phyloP scores from a whole-genome alignment of 2,329 filamentous ascomycete species.

The Cordyceps fumosorosea region DNA sequence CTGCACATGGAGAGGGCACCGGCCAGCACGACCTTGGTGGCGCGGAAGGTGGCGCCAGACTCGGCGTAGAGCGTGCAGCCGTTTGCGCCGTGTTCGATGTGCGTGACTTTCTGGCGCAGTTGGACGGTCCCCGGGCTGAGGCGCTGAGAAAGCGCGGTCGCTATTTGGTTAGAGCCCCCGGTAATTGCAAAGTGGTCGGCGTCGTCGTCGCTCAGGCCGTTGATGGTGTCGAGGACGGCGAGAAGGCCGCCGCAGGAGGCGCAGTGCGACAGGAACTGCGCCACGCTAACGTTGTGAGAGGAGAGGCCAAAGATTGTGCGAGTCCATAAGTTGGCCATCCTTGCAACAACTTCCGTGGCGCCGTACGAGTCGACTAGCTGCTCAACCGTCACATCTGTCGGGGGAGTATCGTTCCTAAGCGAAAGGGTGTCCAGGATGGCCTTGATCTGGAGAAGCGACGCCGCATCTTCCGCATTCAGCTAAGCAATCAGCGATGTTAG shows the following conservation, averaged over 20 bases:
- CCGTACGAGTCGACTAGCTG: slow-evolving; percentile 19
- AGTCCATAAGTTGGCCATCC: slow-evolving; percentile 20
- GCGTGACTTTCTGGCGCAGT: slow-evolving; percentile 15
- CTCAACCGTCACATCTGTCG: slow-evolving; percentile 15
- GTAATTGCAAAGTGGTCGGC: slow-evolving; percentile 1
- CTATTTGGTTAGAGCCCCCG: not conserved
- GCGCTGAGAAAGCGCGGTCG: slow-evolving; percentile 13
- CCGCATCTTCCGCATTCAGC: not conserved
- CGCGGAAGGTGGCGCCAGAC: slow-evolving; percentile 16
- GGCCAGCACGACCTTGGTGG: slow-evolving; percentile 17
- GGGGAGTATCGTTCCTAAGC: not conserved
- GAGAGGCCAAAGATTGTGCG: slow-evolving; percentile 20
- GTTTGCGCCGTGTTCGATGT: slow-evolving; percentile 17
- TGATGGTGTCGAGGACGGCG: slow-evolving; percentile 12
- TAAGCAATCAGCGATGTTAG: not conserved
- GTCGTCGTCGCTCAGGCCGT: slow-evolving; percentile 8
- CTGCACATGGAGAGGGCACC: slow-evolving; percentile 13
- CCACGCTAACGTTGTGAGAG: slow-evolving; percentile 16
- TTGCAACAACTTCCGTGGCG: slow-evolving; percentile 14
- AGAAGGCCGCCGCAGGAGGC: slow-evolving; percentile 19
- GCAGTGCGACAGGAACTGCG: slow-evolving; percentile 20
- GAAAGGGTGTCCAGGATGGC: slow-evolving; percentile 1
- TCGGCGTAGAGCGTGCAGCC: slow-evolving; percentile 15
- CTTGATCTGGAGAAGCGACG: not conserved
- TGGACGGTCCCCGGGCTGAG: slow-evolving; percentile 15